Evolutionary conservation across 2,329 filamentous ascomycete species (phyloP).

Genomic region (Biscogniauxia marginata): DNA sequence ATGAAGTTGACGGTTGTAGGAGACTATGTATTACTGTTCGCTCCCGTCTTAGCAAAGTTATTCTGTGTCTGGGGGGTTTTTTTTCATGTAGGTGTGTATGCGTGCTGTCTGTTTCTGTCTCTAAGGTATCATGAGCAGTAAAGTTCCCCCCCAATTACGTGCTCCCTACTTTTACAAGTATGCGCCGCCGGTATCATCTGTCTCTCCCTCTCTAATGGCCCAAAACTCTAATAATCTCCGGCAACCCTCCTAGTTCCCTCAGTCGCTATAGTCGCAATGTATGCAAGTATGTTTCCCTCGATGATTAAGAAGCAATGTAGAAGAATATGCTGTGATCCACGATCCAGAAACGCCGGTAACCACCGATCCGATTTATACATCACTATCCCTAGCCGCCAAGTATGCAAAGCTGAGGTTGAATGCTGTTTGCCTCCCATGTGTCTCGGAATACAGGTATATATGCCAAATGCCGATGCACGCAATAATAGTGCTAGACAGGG

Average conservation of each 20-base stretch:
- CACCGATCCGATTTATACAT: not conserved
- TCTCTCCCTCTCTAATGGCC: not conserved
- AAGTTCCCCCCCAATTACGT: not conserved
- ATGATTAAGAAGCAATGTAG: not conserved
- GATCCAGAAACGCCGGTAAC: not conserved
- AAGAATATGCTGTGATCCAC: not conserved
- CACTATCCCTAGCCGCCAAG: not conserved
- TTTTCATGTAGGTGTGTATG: too few species aligned
- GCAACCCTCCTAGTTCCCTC: not conserved
- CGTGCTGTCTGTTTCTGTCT: too few species aligned
- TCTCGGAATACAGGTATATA: not conserved
- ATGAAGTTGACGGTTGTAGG: too few species aligned
- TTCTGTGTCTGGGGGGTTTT: too few species aligned
- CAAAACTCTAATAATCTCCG: not conserved
- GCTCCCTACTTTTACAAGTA: not conserved
- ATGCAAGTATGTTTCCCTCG: not conserved
- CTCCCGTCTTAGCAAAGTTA: too few species aligned
- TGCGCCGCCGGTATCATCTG: too few species aligned
- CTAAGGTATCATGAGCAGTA: too few species aligned
- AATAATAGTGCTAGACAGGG: not conserved
- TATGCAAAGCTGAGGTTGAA: not conserved
- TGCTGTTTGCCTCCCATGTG: not conserved
- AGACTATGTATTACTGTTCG: too few species aligned
- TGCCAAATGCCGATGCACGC: not conserved
- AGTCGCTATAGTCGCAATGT: not conserved